Percentiles rank a stretch among this genome's conserved stretches.
Evolutionary conservation across 371 early-diverging fungal species (phyloP).

Genomic region (Zopfochytrium polystomum): DNA sequence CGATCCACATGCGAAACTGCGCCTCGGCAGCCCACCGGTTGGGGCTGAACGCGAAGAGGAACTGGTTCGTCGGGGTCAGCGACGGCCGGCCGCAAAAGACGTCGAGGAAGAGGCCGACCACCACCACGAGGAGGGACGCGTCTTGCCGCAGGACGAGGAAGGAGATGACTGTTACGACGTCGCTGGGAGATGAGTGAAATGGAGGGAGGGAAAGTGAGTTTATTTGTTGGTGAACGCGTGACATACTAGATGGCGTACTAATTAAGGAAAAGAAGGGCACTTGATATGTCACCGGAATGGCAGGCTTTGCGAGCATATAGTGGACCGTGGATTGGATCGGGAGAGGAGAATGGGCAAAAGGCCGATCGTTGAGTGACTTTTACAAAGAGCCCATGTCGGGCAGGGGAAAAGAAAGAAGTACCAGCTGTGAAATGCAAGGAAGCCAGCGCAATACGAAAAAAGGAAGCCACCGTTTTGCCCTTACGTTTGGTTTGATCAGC

Average conservation of each 20-base stretch:
- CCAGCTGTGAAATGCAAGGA: slow-evolving; percentile 29
- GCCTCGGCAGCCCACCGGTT: slow-evolving; percentile 43
- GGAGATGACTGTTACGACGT: slow-evolving; percentile 31
- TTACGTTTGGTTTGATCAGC: too few species aligned
- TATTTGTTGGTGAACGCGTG: too few species aligned
- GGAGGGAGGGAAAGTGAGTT: not conserved
- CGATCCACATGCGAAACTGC: slow-evolving; percentile 8
- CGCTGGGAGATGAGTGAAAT: slow-evolving; percentile 9
- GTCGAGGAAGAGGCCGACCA: slow-evolving; percentile 33
- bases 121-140: slow-evolving; percentile 38
- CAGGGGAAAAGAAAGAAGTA: too few species aligned
- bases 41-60: slow-evolving; percentile 34
- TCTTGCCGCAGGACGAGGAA: slow-evolving; percentile 37
- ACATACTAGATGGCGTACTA: slow-evolving; percentile 45
- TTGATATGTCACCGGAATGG: slow-evolving; percentile 16
- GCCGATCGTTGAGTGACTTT: too few species aligned
- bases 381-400: too few species aligned
- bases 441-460: slow-evolving; percentile 30
- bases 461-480: slow-evolving; percentile 34
- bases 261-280: slow-evolving; percentile 31
- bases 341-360: too few species aligned
- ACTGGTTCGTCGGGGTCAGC: slow-evolving; percentile 28
- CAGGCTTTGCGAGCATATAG: slow-evolving; percentile 37
- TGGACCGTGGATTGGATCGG: too few species aligned
- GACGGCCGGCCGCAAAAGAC: slow-evolving; percentile 44